Evolutionary conservation across 768 basidiomycete genomes (phyloP).

Genomic region (Boletus rufocinnamomeus): DNA sequence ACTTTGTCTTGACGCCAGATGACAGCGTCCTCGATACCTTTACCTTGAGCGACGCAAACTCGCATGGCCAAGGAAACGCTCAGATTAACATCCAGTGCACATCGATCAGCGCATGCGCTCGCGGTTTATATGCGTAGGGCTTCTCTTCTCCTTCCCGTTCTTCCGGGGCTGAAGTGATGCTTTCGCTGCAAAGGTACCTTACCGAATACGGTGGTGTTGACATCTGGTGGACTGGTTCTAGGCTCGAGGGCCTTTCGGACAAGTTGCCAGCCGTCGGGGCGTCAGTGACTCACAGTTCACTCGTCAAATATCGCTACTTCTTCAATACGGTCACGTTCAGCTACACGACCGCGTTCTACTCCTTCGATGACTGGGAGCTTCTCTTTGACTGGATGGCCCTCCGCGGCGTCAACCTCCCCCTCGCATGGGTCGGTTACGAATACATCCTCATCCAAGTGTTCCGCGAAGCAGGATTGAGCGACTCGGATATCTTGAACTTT

Average conservation of each 20-base stretch:
- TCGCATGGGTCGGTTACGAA: constrained; percentile 46
- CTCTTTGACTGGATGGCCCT: constrained; percentile 46
- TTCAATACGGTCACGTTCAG: constrained; percentile 47
- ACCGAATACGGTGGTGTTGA: constrained; percentile 41
- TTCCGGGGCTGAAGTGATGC: neutral
- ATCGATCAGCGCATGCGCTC: constrained; percentile 39
- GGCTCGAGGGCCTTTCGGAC: constrained; percentile 34
- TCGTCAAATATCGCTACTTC: constrained; percentile 44
- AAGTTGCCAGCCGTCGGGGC: constrained; percentile 34
- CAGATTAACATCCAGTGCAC: constrained; percentile 37
- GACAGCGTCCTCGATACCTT: constrained; percentile 33
- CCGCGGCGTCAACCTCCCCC: constrained; percentile 43
- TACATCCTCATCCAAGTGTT: constrained; percentile 39
- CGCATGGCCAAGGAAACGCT: constrained; percentile 8
- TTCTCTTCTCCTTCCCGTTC: neutral
- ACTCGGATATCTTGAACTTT: constrained; percentile 38
- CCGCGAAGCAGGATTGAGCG: constrained; percentile 39
- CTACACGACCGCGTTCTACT: constrained; percentile 43
- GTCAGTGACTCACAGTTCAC: constrained; percentile 33
- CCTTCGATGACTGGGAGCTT: constrained; percentile 41
- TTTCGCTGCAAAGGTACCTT: constrained; percentile 31
- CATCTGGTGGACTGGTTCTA: constrained; percentile 47
- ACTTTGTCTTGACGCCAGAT: constrained; percentile 30
- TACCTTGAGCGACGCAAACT: constrained; percentile 31
- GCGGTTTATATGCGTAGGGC: constrained; percentile 41